Conservation (phyloP, 257 asterid genomes). For the Marsdenia floribunda region DNA sequence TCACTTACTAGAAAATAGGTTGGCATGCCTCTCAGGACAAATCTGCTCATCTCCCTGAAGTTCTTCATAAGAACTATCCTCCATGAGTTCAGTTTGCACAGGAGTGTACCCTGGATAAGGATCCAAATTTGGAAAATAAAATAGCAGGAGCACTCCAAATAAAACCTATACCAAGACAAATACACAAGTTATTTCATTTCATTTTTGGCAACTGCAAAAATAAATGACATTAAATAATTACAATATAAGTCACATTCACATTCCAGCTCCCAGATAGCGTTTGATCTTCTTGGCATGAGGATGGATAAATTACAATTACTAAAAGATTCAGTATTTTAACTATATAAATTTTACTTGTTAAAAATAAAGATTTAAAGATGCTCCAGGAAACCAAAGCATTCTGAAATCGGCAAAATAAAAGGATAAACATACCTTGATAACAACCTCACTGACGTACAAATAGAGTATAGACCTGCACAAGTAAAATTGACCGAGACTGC, state of each 20-base stretch:
- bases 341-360: neutral
- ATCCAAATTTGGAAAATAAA: conserved; percentile 74
- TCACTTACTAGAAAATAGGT: conserved; percentile 68
- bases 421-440: conserved; percentile 57
- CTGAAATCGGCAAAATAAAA: neutral
- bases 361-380: neutral
- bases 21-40: conserved; percentile 87
- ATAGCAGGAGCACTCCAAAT: conserved; percentile 70
- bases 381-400: neutral
- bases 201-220: neutral
- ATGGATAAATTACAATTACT: neutral
- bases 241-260: neutral
- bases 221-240: neutral
- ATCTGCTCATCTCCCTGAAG: conserved; percentile 81
- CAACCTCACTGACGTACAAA: conserved; percentile 69
- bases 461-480: conserved; percentile 63
- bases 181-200: neutral
- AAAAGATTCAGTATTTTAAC: neutral
- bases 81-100: conserved; percentile 46
- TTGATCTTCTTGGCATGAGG: neutral
- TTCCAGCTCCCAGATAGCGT: neutral
- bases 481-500: neutral
- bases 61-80: conserved; percentile 68
- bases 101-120: conserved; percentile 86
- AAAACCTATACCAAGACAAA: conserved; percentile 50